These are phyloP conservation scores for Baorangia bicolor DNA, from an alignment of 768 basidiomycete genomes.

Conservation along the genomic window DNA sequence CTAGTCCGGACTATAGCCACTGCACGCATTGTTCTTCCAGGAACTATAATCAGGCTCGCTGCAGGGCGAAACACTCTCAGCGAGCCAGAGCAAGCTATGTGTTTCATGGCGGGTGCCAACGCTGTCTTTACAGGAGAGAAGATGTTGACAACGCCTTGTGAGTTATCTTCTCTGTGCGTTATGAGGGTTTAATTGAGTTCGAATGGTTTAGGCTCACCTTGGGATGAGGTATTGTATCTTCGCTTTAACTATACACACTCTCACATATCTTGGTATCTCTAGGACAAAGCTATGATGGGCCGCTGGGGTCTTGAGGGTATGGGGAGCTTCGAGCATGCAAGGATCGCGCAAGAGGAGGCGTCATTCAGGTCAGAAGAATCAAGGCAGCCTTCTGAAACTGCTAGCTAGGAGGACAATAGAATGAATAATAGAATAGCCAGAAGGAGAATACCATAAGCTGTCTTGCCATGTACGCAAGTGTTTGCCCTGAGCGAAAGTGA, in stretches of 20 bases:
- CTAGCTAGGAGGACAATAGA: neutral
- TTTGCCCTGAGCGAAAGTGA: neutral
- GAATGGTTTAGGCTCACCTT: slow-evolving; percentile 67
- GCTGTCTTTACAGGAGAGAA: slow-evolving; percentile 98
- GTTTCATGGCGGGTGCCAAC: slow-evolving; percentile 98
- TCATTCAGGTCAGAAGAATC: slow-evolving; percentile 13
- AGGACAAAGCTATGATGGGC: slow-evolving; percentile 92
- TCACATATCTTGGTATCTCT: slow-evolving; percentile 6
- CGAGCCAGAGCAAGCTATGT: slow-evolving; percentile 95
- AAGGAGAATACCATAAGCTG: neutral
- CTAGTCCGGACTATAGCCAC: slow-evolving; percentile 94
- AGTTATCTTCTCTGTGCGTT: slow-evolving; percentile 32
- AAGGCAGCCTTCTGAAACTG: neutral
- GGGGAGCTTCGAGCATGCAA: slow-evolving; percentile 79
- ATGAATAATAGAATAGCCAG: neutral
- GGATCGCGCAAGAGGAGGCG: slow-evolving; percentile 56
- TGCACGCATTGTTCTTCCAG: slow-evolving; percentile 87
- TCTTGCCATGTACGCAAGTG: neutral
- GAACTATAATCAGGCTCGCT: slow-evolving; percentile 91
- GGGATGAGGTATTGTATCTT: slow-evolving; percentile 72
- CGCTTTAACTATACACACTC: neutral
- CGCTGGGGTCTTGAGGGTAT: slow-evolving; percentile 93
- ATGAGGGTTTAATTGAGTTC: slow-evolving; percentile 5
- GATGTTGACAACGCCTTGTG: slow-evolving; percentile 97
- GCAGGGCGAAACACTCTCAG: slow-evolving; percentile 87